Base-by-base conservation (phyloP, 176 grass and related monocot genomes). In the Eragrostis nindensis region DNA sequence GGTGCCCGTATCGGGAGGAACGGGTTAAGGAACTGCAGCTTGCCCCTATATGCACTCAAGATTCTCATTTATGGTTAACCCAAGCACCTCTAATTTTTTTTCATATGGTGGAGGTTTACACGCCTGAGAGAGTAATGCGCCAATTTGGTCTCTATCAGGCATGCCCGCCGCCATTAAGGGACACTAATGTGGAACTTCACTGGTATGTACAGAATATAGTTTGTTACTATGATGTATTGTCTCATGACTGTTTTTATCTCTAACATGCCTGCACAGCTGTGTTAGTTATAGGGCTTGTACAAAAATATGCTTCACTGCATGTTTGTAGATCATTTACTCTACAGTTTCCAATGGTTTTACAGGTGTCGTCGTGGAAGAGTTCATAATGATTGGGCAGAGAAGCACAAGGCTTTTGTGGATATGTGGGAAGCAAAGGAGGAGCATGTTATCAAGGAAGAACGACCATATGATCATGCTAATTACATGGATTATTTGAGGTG, bases 401-500 rank as follows among this genome's bases (percentile, higher is more conserved):
- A 79, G 56, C 83, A 85, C 36, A 85, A 79, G 22, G 29, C 83
- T 44, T 85, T 78, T 85, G 67, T 79, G 17, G 75, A 85, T 65
- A 72, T 62, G 32, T 85, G 83, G 83, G 83, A 85, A 72, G 44
- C 36, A 29, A 85, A 85, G 29, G 83, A 62, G 56, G 44, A 85
- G 7, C 66, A 64, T 52, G 45, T 85, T 63, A 53, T 85, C 46
- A 30, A 65, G 83, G 83, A 85, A 72, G 67, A 71, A 42, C 67
- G 24, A 0, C 83, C 83, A 55, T 85, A 85, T 5, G 18, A 79
- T 64, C 67, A 71, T 63, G 59, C 30, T 9, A 63, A 30, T 18
- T 79, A 85, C 55, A 85, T 72, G 66, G 75, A 85, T 72, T 85
- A 85, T 73, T 79, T 79, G 83, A 59, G 68, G 67, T 85, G 83